Evolutionary conservation across 78 protist genomes (phyloP).

Genomic region (Speleostelium caveatum): DNA sequence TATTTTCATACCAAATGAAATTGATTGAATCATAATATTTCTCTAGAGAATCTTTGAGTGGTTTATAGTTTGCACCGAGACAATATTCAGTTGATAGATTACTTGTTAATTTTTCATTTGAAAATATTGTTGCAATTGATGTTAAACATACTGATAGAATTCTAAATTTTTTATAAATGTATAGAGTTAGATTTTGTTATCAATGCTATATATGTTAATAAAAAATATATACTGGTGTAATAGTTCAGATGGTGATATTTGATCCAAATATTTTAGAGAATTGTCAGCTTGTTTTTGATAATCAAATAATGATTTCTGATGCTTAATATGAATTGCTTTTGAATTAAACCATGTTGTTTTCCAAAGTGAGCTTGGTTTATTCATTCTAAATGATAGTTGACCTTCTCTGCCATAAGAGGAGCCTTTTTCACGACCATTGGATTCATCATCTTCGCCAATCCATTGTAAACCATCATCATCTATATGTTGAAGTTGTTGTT

Average conservation of each 20-base stretch:
- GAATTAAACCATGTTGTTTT: conserved; percentile 47
- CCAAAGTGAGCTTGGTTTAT: conserved; percentile 38
- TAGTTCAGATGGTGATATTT: conserved; percentile 32
- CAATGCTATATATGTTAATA: background rate
- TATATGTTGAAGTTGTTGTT: background rate
- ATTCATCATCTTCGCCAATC: conserved; percentile 66
- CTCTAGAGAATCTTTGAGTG: conserved; percentile 25
- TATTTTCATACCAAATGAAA: background rate
- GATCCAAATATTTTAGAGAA: conserved; percentile 17
- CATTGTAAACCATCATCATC: conserved; percentile 10
- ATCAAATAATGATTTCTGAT: conserved; percentile 65
- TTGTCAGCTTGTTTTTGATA: conserved; percentile 34
- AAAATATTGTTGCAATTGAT: conserved; percentile 37
- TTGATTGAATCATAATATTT: conserved; percentile 13
- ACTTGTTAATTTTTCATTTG: conserved; percentile 30
- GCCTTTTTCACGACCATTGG: conserved; percentile 37
- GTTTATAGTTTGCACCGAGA: conserved; percentile 36
- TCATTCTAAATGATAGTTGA: conserved; percentile 38
- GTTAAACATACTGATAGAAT: conserved; percentile 37
- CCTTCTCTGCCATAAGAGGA: conserved; percentile 61
- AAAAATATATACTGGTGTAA: conserved; percentile 39
- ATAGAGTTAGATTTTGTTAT: background rate
- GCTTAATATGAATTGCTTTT: conserved; percentile 10
- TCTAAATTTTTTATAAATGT: background rate
- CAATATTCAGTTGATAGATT: conserved; percentile 57